Conservation (phyloP, 1,139 yeast genomes). For the Schwanniomyces etchellsii region DNA sequence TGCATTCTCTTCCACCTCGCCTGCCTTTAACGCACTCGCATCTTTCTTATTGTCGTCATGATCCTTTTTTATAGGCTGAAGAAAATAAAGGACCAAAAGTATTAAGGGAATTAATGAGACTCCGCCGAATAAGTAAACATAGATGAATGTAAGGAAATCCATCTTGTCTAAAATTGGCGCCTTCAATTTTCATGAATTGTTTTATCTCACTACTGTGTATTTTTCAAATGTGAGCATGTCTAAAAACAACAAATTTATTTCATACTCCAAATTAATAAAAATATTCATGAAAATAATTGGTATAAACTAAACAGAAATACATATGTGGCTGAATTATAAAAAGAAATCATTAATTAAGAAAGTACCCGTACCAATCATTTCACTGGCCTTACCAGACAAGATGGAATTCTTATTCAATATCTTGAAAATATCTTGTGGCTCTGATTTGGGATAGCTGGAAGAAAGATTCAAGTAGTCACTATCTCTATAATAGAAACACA, state of each 20-base stretch:
- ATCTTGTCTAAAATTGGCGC: constrained; percentile 9
- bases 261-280: background rate
- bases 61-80: constrained; percentile 21
- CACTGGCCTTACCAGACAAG: constrained; percentile 47
- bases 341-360: constrained; percentile 45
- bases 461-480: constrained; percentile 41
- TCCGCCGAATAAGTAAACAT: constrained; percentile 60
- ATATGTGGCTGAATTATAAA: constrained; percentile 18
- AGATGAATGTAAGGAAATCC: constrained; percentile 17
- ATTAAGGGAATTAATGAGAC: constrained; percentile 66
- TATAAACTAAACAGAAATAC: constrained; percentile 1
- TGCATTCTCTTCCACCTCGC: constrained; percentile 54
- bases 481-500: constrained; percentile 42
- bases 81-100: constrained; percentile 27
- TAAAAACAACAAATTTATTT: background rate
- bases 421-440: constrained; percentile 23
- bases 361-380: constrained; percentile 49
- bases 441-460: constrained; percentile 17
- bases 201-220: too few species aligned
- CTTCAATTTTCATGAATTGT: too few species aligned
- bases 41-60: constrained; percentile 10
- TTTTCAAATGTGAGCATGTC: too few species aligned
- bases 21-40: constrained; percentile 43
- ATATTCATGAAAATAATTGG: constrained; percentile 1
- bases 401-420: constrained; percentile 42